These are phyloP conservation scores for Ehretia macrophylla DNA, from an alignment of 257 asterid species.

Conservation along the genomic window DNA sequence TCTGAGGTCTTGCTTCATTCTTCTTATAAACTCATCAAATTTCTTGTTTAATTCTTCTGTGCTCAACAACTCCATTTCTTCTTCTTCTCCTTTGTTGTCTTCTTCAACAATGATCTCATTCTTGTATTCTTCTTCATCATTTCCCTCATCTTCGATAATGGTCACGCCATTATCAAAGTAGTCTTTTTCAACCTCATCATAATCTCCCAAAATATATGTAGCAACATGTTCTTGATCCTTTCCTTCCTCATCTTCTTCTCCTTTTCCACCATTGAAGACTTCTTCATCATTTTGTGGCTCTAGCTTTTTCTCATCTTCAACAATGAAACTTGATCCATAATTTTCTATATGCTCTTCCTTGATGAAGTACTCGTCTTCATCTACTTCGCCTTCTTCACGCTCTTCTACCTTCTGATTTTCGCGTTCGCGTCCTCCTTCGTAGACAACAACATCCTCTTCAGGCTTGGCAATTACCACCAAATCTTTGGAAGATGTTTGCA, in stretches of 20 bases:
- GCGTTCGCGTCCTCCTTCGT: background rate
- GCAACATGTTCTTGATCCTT: background rate
- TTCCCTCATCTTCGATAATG: slow-evolving; percentile 1
- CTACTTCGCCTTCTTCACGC: slow-evolving; percentile 1
- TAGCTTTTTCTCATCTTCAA: background rate
- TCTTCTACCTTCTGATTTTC: background rate
- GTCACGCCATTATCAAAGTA: too few species aligned
- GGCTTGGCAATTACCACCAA: background rate
- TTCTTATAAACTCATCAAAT: slow-evolving; percentile 37
- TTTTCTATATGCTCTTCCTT: background rate
- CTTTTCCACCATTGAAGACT: background rate
- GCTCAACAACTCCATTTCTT: slow-evolving; percentile 18
- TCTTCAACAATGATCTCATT: background rate
- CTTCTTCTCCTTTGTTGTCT: background rate
- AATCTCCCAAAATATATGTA: background rate
- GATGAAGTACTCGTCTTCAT: background rate
- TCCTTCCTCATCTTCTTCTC: background rate
- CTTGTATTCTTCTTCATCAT: background rate
- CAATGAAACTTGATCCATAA: background rate
- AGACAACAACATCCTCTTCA: background rate
- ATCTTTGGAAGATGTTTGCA: background rate
- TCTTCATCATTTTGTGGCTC: background rate
- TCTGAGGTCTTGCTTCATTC: slow-evolving; percentile 36
- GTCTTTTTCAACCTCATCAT: background rate
- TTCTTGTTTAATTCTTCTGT: slow-evolving; percentile 35